Base-by-base conservation (phyloP, 768 basidiomycete genomes). In the Tricholoma matsutake region DNA sequence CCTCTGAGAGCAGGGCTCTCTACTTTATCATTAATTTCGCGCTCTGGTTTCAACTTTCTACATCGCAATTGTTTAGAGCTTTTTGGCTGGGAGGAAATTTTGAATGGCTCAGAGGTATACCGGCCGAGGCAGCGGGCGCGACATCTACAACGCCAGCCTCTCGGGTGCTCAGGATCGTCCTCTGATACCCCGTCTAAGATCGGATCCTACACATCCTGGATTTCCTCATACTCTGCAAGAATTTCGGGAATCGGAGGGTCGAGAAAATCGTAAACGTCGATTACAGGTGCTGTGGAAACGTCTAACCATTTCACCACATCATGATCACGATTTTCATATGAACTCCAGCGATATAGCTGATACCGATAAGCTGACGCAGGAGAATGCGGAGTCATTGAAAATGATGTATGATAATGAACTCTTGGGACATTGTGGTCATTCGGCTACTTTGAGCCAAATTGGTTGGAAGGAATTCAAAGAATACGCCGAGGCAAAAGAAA, bases 401-500 rank as follows among this genome's bases (percentile, higher is more conserved):
- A 82, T 79, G 52, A 81, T 86, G 74, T 96, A 96, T 75, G 86
- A 91, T 65, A 82, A 83, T 65, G 94, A 96, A 70, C 75, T 97
- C 43, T 75, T 89, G 59, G 77, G 79, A 52, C 77, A 77, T 66
- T 85, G 84, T 72, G 77, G 77, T 53, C 75, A 76, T 63, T 68
- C 70, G 31, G 78, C 73, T 63, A 77, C 69, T 66, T 73, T 71
- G 62, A 77, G 74, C 49, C 78, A 80, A 64, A 82, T 92, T 65
- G 78, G 78, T 35, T 94, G 89, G 89, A 80, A 79, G 57, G 84
- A 85, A 63, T 93, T 94, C 73, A 82, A 82, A 71, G 75, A 82
- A 61, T 95, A 92, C 69, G 89, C 88, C 49, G 83, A 88, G 63
- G 81, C 81, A 59, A 94, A 95, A 75, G 93, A 94, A 83, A 82